Conservation (phyloP, 108 stramenopile genomes). For the Cyclotella atomus region DNA sequence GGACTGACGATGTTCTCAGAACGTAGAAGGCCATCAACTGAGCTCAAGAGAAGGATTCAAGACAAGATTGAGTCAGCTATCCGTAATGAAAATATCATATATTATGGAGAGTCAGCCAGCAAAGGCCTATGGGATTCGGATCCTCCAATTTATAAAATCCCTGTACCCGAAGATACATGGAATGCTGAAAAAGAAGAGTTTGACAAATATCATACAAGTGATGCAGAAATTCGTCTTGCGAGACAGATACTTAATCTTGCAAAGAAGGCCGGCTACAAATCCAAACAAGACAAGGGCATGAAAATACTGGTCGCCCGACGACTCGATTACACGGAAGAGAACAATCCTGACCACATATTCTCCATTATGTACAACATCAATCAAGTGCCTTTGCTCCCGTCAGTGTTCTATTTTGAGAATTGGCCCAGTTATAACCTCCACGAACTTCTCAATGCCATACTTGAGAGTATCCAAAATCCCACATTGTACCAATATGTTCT, state of each 20-base stretch:
- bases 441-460: conserved; percentile 13
- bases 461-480: neutral
- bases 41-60: conserved; percentile 14
- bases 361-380: conserved; percentile 7
- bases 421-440: conserved; percentile 24
- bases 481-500: conserved; percentile 5
- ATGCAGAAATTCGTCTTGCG: conserved; percentile 7
- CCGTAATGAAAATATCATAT: conserved; percentile 14
- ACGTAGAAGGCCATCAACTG: neutral
- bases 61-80: conserved; percentile 11
- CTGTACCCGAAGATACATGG: conserved; percentile 2
- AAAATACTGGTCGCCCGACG: conserved; percentile 11
- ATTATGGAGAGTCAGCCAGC: conserved; percentile 13
- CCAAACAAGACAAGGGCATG: neutral
- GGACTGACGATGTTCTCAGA: conserved; percentile 12
- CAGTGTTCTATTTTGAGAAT: neutral
- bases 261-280: neutral
- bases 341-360: conserved; percentile 8
- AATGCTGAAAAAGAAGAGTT: neutral
- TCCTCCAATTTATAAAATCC: conserved; percentile 12
- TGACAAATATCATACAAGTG: conserved; percentile 3
- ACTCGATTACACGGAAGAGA: conserved; percentile 13
- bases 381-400: neutral
- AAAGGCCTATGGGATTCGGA: conserved; percentile 26
- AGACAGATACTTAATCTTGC: conserved; percentile 18